Evolutionary conservation across 805 yeast genomes (phyloP), one percentile per base, ranked within the genome.

Genomic region (Debaryomyces hansenii): DNA sequence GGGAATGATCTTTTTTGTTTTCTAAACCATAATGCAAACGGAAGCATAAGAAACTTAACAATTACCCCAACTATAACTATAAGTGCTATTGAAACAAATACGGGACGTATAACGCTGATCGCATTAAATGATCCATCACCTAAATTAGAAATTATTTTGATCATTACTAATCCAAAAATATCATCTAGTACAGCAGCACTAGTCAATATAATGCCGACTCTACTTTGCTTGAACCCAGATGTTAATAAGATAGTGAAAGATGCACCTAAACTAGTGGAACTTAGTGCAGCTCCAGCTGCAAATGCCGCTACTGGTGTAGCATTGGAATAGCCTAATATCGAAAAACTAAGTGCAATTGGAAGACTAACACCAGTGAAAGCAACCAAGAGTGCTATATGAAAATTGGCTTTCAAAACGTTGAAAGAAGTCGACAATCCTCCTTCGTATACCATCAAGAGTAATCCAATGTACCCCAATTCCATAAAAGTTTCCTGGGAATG

Each of bases 181-280:
- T 44, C 47, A 14, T 44, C 47, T 10, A 44, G n/a, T 14, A 44
- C 40, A 4, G 47, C 47, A n/a, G 41, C 29, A 10, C 36, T 32
- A 4, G 49, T 21, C n/a, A 44, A 21, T 6, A 40, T 10, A 18
- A 43, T 41, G 14, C 48, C 48, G 4, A 40, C 41, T 12, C 27
- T 18, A 11, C 48, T 44, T 11, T 21, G 27, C 34, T 20, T 18
- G 29, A 44, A 27, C 9, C 40, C 20, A 16, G 51, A 40, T 6
- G 27, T 18, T 4, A 42, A 44, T 39, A 44, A 44, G 5, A 44
- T 27, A 5, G 47, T 31, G 20, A 44, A 39, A 29, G 47, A 37
- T 14, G 47, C 20, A 11, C 47, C 47, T 14, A 44, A 44, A 18
- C 47, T 44, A 18, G 47, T 44, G 24, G 47, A 44, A 24, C 47